Evolutionary conservation across 148 eudicot genomes (phyloP), one percentile per base, ranked within the genome.

Genomic region (Vaccinium corymbosum): DNA sequence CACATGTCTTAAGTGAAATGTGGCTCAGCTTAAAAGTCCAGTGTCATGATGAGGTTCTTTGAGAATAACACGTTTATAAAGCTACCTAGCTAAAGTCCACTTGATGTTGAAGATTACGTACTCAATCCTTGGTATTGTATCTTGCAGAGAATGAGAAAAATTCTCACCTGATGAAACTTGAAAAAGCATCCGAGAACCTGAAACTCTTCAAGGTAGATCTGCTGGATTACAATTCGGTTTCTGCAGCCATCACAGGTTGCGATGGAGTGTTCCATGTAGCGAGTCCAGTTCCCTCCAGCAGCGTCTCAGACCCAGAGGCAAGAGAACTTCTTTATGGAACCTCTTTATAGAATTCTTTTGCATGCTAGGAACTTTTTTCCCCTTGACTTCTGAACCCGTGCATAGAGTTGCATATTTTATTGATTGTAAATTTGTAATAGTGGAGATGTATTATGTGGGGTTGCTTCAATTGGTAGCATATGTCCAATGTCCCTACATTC

Each of bases 231-330:
- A 82, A 76, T 42, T 82, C 85, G 20, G 62, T 90, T 56, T 88
- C 51, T 78, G 57, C 87, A 76, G 90, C 91, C 62, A 86, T 90
- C 68, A 83, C 61, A 46, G 91, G 91, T 55, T 90, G 91, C 29
- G 20, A 73, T 42, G 88, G 89, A 42, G 91, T 87, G 10, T 87
- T 90, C 82, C 92, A 90, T 86, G 85, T 89, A 27, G 92, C 92
- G 46, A 83, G 85, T 79, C 91, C 92, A 16, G 88, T 86, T 81
- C 90, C 91, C 53, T 13, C 88, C 15, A 12, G 82, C 72, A 71
- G 64, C 80, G 87, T 84, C 11, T 83, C 81, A 20, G 84, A 88
- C 79, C 92, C 92, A 2, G 89, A 90, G 90, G 89, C 85, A 83
- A 81, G 87, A 49, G 61, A 25, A 6, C 32, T 11, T 73, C n/a